Conservation (phyloP, 2,329 filamentous ascomycete genomes). For the Beauveria brongniartii region DNA sequence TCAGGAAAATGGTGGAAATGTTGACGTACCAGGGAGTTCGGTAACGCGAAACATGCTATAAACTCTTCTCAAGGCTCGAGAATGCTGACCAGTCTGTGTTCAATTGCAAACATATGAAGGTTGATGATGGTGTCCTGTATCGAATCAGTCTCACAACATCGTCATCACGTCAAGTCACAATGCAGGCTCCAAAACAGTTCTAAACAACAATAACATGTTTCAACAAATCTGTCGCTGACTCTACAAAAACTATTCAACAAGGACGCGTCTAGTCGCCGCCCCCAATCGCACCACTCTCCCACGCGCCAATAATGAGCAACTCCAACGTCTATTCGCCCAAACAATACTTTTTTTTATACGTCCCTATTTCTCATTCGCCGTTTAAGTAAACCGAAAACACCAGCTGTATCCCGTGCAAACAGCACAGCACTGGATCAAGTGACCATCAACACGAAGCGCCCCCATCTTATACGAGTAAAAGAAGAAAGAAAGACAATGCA, state of each 20-base stretch:
- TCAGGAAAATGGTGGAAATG: too few species aligned
- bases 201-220: not conserved
- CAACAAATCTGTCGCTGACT: constrained; percentile 4
- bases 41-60: too few species aligned
- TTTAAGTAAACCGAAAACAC: not conserved
- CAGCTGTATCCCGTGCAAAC: not conserved
- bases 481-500: not conserved
- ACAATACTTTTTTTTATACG: not conserved
- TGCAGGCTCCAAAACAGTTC: not conserved
- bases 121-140: too few species aligned
- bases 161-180: not conserved
- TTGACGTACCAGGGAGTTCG: too few species aligned
- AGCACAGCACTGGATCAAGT: not conserved
- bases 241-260: constrained; percentile 1
- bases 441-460: not conserved
- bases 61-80: too few species aligned
- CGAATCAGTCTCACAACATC: too few species aligned
- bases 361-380: not conserved
- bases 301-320: not conserved
- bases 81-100: too few species aligned
- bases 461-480: not conserved
- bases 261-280: not conserved
- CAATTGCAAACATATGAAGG: too few species aligned
- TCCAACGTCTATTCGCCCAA: not conserved
- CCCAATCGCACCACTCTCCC: not conserved